Evolutionary conservation across 2,329 filamentous ascomycete genomes (phyloP), one percentile per base, ranked within the genome.

Genomic region (Mycosphaerella sp.): DNA sequence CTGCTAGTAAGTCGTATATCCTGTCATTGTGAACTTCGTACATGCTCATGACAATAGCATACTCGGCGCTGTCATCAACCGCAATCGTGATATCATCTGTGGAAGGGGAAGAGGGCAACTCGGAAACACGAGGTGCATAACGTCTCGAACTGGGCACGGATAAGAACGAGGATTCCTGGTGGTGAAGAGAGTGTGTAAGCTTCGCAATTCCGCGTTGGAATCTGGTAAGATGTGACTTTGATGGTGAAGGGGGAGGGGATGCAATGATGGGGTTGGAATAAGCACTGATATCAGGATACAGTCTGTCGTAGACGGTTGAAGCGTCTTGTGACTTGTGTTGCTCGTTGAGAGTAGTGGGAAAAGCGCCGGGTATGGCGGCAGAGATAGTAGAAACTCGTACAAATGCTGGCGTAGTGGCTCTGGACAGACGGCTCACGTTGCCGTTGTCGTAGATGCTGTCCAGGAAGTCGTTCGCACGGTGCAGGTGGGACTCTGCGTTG

Each of bases 11-110:
- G 64, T 98, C 93, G 67, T 94, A 97, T 59, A 98, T 97, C 32
- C 90, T 84, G 71, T 98, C 91, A 65, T 98, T 98, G 74, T 98
- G 96, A 1, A 98, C 91, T 69, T 98, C 93, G 70, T 97, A 97
- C 90, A 98, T 98, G 48, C 89, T 95, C 17, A 98, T 78, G 9
- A 98, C 75, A 48, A 98, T 82, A 4, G 86, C 85, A 62, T 96
- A 96, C 60, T 95, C 88, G 49, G 85, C 81, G 16, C 79, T 79
- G 1, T 77, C 75, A 55, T 90, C 86, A 42, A 82, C 75, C 0
- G 81, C 76, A 0, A 94, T 76, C 4, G 78, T 73, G 39, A 95
- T 74, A 45, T 83, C 76, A 68, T 82, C 81, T 46, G 95, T 81
- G 57, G 89, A 83, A 7, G 91, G 91, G 5, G 77, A 73, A 52